Evolutionary conservation across 2,329 filamentous ascomycete genomes (phyloP).

Genomic region (Didymella sp.): DNA sequence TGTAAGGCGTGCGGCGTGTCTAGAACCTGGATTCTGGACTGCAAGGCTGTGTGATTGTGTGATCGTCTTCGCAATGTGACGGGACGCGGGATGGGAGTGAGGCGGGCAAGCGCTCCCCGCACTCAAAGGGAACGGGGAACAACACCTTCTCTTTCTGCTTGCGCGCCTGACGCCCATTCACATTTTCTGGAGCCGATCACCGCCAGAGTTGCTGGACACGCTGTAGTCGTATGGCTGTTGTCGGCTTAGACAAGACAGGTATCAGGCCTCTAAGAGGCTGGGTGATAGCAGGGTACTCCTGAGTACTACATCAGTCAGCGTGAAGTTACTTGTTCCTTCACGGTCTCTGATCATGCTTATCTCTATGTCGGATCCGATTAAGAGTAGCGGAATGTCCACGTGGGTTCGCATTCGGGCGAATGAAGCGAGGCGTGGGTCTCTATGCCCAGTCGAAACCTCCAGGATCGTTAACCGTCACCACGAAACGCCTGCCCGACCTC

Average conservation of each 20-base stretch:
- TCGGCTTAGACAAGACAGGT: not conserved
- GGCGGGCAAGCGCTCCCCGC: not conserved
- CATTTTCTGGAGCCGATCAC: not conserved
- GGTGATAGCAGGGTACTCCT: not conserved
- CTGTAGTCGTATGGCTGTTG: not conserved
- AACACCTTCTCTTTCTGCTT: not conserved
- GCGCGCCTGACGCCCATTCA: not conserved
- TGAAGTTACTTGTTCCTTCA: conserved; percentile 4
- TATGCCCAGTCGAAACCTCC: not conserved
- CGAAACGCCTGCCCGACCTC: not conserved
- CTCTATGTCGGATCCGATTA: not conserved
- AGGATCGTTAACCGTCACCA: conserved; percentile 1
- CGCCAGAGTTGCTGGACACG: not conserved
- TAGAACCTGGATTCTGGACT: not conserved
- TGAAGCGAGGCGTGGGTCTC: not conserved
- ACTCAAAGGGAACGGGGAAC: not conserved
- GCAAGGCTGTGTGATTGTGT: conserved; percentile 3
- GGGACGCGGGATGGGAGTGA: not conserved
- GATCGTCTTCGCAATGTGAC: not conserved
- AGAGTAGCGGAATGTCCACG: not conserved
- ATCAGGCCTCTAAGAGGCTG: not conserved
- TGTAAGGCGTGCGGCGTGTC: not conserved
- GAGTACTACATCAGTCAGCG: not conserved
- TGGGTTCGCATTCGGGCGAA: conserved; percentile 1
- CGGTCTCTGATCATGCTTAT: not conserved